Percentiles rank a stretch among this genome's conserved stretches.
Conservation (phyloP, 495 filamentous ascomycete species). For the Aspergillus homomorphus region DNA sequence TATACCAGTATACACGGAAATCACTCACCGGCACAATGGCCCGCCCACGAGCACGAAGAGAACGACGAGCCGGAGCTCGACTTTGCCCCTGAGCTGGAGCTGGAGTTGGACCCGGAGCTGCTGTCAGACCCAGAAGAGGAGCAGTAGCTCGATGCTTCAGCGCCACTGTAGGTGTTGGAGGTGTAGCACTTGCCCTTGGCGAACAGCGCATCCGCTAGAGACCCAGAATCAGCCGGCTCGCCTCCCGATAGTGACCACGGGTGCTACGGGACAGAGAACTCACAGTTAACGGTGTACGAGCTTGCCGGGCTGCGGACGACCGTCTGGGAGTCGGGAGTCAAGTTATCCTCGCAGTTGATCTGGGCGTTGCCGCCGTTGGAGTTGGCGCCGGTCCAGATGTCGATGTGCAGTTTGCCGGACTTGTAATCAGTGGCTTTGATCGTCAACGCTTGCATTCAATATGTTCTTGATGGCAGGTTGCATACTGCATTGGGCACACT, state of each 20-base stretch:
- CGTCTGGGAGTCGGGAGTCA: constrained; percentile 7
- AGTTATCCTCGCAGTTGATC: constrained; percentile 1
- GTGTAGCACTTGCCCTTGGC: neutral
- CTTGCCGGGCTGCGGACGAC: neutral
- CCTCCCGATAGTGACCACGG: neutral
- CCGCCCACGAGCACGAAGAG: constrained; percentile 17
- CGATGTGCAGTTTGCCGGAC: constrained; percentile 5
- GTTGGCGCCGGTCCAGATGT: constrained; percentile 7
- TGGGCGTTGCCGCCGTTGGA: neutral
- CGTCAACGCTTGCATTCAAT: neutral
- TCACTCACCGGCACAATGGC: constrained; percentile 24
- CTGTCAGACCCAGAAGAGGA: neutral
- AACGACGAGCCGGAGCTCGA: constrained; percentile 4
- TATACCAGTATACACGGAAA: neutral
- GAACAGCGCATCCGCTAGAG: neutral
- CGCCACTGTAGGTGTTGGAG: constrained; percentile 3
- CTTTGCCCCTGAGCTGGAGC: neutral
- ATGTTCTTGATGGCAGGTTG: too few species aligned
- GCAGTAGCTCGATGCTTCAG: neutral
- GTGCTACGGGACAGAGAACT: neutral
- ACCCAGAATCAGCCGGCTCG: neutral
- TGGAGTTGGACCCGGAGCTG: neutral
- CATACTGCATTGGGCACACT: constrained; percentile 20
- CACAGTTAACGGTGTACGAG: constrained; percentile 1
- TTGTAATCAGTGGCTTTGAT: neutral